phyloP scores from a whole-genome alignment of 768 basidiomycete genomes.

The Flagelloscypha sp. region DNA sequence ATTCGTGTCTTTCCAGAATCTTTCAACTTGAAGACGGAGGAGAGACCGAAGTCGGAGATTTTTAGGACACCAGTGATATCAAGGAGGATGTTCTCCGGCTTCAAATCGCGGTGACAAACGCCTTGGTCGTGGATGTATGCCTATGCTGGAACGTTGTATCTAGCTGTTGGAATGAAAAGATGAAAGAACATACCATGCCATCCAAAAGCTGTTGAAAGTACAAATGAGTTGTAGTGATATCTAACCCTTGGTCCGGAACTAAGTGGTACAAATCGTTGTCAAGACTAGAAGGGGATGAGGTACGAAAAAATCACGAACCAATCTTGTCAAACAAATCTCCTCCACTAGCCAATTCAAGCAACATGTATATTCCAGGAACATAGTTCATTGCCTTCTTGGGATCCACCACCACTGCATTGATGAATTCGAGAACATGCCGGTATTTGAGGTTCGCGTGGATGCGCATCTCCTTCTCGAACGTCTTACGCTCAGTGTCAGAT shows the following conservation, averaged over 20 bases:
- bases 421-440: conserved; percentile 71
- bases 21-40: conserved; percentile 82
- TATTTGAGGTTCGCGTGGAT: conserved; percentile 80
- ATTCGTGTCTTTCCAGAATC: conserved; percentile 66
- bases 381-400: conserved; percentile 46
- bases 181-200: conserved; percentile 57
- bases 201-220: conserved; percentile 83
- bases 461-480: conserved; percentile 85
- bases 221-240: conserved; percentile 79
- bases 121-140: conserved; percentile 81
- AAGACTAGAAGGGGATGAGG: neutral
- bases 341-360: conserved; percentile 86
- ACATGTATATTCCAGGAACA: conserved; percentile 82
- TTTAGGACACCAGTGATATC: conserved; percentile 80
- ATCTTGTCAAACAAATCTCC: conserved; percentile 99
- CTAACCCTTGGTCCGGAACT: conserved; percentile 89
- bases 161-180: conserved; percentile 2
- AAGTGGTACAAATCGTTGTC: conserved; percentile 2
- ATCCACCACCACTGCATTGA: conserved; percentile 73
- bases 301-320: conserved; percentile 43
- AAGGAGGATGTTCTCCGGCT: conserved; percentile 91
- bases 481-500: conserved; percentile 63
- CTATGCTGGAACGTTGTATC: conserved; percentile 27
- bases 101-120: conserved; percentile 93
- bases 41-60: conserved; percentile 92